Base-by-base conservation (phyloP, 1,284 basidiomycete species). In the Cystobasidiaceae sp. region DNA sequence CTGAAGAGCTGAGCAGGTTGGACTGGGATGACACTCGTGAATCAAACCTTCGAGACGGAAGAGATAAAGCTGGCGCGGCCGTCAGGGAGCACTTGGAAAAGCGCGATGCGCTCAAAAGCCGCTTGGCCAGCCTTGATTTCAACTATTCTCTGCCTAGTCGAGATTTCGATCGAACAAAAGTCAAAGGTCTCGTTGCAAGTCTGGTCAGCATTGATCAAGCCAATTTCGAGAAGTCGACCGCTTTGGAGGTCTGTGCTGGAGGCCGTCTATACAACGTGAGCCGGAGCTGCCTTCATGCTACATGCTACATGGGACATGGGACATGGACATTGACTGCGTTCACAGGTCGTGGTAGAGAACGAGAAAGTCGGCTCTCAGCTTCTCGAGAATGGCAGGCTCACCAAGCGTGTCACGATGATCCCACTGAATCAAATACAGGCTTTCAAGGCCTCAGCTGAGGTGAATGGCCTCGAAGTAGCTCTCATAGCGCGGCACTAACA, bases 241-340 rank as follows among this genome's bases (percentile, higher is more conserved):
- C 94, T 0, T 83, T 98, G 25, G 96, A 99, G 77, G 88, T 97
- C 68, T 87, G 90, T 30, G 93, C 93, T 0, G 93, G 93, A 1
- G 87, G 85, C 0, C 87, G 88, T 69, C 81, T 98, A n/a, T 97
- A 90, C 80, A 93, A 97, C 69, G 78, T 79, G 41, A 30, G 54
- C 34, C n/a, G 37, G 33, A 19, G 19, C 11, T 3, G 15, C 44
- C n/a, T 7, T 27, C 15, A 33, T 17, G n/a, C n/a, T n/a, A n/a
- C n/a, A n/a, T n/a, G n/a, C n/a, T n/a, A n/a, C n/a, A n/a, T n/a
- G n/a, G n/a, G n/a, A n/a, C n/a, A n/a, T 6, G 13, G 28, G 30
- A 30, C 34, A 6, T 13, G 30, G 11, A 25, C 6, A 8, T 17
- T 28, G 19, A 2, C 23, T 7, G n/a, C 33, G 11, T 50, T 9